Evolutionary conservation across 805 yeast genomes (phyloP).

Genomic region (Grigorovia humatica): DNA sequence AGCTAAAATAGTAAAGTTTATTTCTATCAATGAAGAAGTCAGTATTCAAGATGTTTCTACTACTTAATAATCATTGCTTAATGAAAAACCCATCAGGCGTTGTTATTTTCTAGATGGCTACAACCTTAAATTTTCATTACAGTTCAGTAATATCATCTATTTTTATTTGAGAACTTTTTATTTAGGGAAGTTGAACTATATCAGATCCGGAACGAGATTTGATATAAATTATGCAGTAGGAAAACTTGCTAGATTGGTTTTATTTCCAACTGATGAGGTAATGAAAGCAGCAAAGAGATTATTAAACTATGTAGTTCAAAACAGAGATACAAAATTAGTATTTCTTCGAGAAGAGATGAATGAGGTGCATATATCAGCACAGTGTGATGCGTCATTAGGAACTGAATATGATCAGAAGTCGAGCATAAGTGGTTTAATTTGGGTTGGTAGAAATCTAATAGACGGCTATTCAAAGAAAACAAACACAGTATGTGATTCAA

Average conservation of each 20-base stretch:
- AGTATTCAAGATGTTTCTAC: too few relatives aligned
- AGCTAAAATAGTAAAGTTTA: too few relatives aligned
- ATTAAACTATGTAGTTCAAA: neutral
- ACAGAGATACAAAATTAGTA: neutral
- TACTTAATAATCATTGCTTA: too few relatives aligned
- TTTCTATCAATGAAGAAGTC: too few relatives aligned
- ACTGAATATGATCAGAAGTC: slow-evolving; percentile 1
- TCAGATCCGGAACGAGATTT: slow-evolving; percentile 2
- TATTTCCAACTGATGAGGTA: slow-evolving; percentile 2
- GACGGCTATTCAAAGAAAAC: slow-evolving; percentile 1
- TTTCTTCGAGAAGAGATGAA: neutral
- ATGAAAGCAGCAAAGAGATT: neutral
- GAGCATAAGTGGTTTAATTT: neutral
- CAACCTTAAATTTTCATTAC: too few relatives aligned
- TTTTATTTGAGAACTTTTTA: too few relatives aligned
- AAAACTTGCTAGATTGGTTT: neutral
- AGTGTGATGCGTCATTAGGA: slow-evolving; percentile 1
- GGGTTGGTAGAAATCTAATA: neutral
- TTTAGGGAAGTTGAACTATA: slow-evolving; percentile 3
- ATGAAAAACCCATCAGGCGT: too few relatives aligned
- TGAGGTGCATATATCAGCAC: neutral
- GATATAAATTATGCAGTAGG: slow-evolving; percentile 3
- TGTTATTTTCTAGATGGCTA: too few relatives aligned
- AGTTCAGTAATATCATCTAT: too few relatives aligned
- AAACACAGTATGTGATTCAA: neutral